Base-by-base conservation (phyloP, 2,329 filamentous ascomycete genomes). In the Aspergillus tamarii region DNA sequence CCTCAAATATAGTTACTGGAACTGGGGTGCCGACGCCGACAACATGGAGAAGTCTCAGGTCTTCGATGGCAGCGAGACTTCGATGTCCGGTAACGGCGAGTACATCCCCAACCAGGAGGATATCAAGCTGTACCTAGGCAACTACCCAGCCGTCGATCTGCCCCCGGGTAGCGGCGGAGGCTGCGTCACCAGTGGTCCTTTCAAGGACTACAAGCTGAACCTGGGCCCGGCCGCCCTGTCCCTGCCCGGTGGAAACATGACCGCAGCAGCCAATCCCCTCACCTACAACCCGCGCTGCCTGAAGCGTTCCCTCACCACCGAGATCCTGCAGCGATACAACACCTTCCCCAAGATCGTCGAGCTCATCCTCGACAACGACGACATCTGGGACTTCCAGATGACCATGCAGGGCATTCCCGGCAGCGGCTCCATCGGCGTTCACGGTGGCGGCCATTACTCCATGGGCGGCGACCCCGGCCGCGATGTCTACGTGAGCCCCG, bases 41-140 rank as follows among this genome's bases (percentile, higher is more conserved):
- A 70, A 73, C n/a, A 71, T 80, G 53, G 67, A 75, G 46, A 78
- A 72, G 66, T 84, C 82, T 1, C 74, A 82, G 12, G 72, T 85
- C 59, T 84, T 84, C 64, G 82, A 85, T 64, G 84, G 84, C n/a
- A 82, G 77, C 59, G 79, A 76, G 1, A 76, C 74, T 9, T 82
- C 79, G 21, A 75, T 85, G 67, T 77, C 77, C 5, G 82, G 83
- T 12, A 81, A 84, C 67, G 82, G 83, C 4, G 78, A 64, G 9
- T 73, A 73, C 57, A 69, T 79, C 48, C 54, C 68, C 9, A 62
- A 71, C 46, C 69, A 71, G 56, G 21, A 70, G 28, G 67, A 73
- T 32, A 69, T 73, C 16, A 60, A 34, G 59, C 66, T 68, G 46
- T 64, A 21, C 28, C 45, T 69, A 19, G 65, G 61, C 16, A 45